Base-by-base conservation (phyloP, 2,329 filamentous ascomycete genomes). In the Delphinella strobiligena region DNA sequence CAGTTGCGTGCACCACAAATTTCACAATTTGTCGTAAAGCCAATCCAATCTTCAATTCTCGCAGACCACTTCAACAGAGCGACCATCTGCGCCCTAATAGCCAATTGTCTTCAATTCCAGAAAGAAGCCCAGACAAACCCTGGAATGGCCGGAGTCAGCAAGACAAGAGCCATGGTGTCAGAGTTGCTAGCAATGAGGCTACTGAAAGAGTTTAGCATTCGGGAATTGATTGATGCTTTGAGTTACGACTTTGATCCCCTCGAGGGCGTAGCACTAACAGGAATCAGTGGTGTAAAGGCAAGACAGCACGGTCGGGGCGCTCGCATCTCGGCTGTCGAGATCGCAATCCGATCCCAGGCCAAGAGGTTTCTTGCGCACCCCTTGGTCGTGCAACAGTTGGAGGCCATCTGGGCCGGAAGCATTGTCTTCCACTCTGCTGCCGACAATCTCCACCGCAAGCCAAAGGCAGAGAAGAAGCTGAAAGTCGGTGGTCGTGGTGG, bases 201-300 rank as follows among this genome's bases (percentile, higher is more conserved):
- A 46, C 66, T 96, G 47, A 89, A 85, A 62, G 89, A 96, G 56
- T 94, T 88, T 61, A 79, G 75, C 15, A 93, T 85, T 0, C 71
- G 87, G 43, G 88, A 95, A 61, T 71, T 96, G 49, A 93, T 95
- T 49, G 89, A 96, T 64, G 87, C 86, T 3, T 68, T 96, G 31
- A 93, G 86, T 18, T 95, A 95, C 61, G 89, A 95, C 58, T 95
- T 94, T 58, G 85, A 91, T 56, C 89, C 89, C 1, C 70, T 95
- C 1, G 87, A 94, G 58, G 89, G 88, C 7, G 69, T 91, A 30
- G 68, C 76, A 3, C 69, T 68, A 52, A 53, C 66, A 36, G 41
- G 61, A 52, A 38, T 60, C 47, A 50, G 53, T n/a, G 50, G 45
- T 29, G 45, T 47, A 33, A 58, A 61, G 4, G 59, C 64, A 58